Base-by-base conservation (phyloP, 2,329 filamentous ascomycete genomes). In the Berkeleyomyces basicola region DNA sequence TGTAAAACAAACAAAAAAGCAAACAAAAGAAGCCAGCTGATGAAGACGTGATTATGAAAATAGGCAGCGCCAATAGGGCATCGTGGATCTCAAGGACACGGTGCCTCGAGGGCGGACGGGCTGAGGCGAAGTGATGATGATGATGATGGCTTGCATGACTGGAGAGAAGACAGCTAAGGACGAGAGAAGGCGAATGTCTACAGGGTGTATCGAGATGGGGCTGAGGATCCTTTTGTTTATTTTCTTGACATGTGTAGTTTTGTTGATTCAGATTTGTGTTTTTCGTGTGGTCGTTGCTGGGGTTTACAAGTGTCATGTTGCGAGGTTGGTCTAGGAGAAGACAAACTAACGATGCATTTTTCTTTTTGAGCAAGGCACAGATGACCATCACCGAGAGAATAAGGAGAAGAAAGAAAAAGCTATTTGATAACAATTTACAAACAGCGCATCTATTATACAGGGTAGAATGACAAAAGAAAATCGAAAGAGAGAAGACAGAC, bases 1-100 rank as follows among this genome's bases (percentile, higher is more conserved):
- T 44, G 44, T 57, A 46, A 44, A 57, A 53, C n/a, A n/a, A n/a
- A n/a, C n/a, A 55, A 55, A 53, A 39, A 59, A 36, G 46, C 51
- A 57, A 59, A 42, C 23, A 59, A 40, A 62, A 47, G 36, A 33
- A 49, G 23, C n/a, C 40, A 53, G 51, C 10, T 23, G 36, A 11
- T 44, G 10, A 46, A 60, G 1, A 7, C 16, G 10, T 36, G 49
- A 47, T 7, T 23, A 23, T 23, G 23, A 23, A 23, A 23, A 23
- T 23, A 2, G 23, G 23, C 23, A 23, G 23, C 1, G 23, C 23
- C 23, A 23, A 23, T 23, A 2, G 23, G 23, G 23, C 23, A 23
- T 23, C 23, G 23, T 51, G 44, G 39, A 6, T 51, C 55, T 33
- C 9, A 36, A 37, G 31, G 9, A 43, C 60, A 55, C 23, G 23